Base-by-base conservation (phyloP, 257 asterid genomes). In the Orobanche coerulescens region DNA sequence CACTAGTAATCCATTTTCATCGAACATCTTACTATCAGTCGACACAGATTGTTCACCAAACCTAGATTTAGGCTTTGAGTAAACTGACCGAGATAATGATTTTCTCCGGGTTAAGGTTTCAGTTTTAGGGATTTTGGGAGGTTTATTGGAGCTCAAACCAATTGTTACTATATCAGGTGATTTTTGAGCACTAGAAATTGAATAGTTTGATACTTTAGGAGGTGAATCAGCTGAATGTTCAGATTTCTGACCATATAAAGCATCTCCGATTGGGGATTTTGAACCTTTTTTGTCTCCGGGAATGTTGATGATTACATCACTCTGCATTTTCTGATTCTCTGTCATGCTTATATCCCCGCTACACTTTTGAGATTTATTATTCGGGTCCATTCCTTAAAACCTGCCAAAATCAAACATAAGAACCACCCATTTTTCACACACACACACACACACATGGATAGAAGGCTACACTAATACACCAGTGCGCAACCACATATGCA, bases 21-120 rank as follows among this genome's bases (percentile, higher is more conserved):
- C 92, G 55, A 74, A 67, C 76, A 77, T 50, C 22, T 58, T 61
- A 55, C 65, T 44, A 66, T 88, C 91, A 51, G 89, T 51, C 12
- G 65, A 61, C 22, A 76, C 69, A 34, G 95, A 64, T 40, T 70
- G 95, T 61, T 93, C 97, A 40, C 98, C 98, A 59, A 93, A 93
- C 72, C 98, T 88, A 20, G 98, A 82, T 58, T 93, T 93, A 6
- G 96, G 95, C 60, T 82, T 88, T 0, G 95, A 83, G 73, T 71
- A 84, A 48, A 78, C 61, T 1, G 94, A 87, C 72, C 85, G 82
- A 3, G 94, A 58, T 14, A 88, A n/a, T 0, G 96, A 31, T 67
- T 80, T 84, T 43, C 95, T 71, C 49, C 86, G 76, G 42, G 78
- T 70, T 37, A 86, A 82, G 58, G 81, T 82, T 15, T 76, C 78